phyloP scores from a whole-genome alignment of 148 eudicot genomes.

The Pharnaceum exiguum region DNA sequence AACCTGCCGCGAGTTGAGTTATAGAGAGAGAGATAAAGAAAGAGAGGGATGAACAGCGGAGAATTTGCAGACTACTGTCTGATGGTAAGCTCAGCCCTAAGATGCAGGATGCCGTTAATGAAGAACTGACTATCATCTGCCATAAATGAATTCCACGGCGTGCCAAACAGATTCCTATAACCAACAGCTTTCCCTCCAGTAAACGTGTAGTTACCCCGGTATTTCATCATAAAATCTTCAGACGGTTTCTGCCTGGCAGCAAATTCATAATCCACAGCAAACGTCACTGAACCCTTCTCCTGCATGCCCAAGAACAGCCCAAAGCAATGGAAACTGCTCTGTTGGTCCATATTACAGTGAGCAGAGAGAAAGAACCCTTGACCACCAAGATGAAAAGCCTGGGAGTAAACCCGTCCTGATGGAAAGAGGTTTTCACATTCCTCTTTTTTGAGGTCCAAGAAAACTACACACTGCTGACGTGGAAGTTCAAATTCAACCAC shows the following conservation, averaged over 20 bases:
- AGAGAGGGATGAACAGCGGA: too few species aligned
- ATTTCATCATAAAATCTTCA: slow-evolving; percentile 43
- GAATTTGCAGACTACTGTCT: slow-evolving; percentile 20
- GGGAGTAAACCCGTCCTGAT: slow-evolving; percentile 57
- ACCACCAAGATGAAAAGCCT: slow-evolving; percentile 63
- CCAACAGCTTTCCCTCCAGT: slow-evolving; percentile 76
- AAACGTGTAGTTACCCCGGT: slow-evolving; percentile 52
- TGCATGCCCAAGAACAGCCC: slow-evolving; percentile 83
- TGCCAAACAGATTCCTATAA: slow-evolving; percentile 52
- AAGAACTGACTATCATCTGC: slow-evolving; percentile 59
- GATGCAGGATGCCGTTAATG: slow-evolving; percentile 53
- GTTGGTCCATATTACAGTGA: slow-evolving; percentile 74
- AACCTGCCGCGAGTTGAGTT: too few species aligned
- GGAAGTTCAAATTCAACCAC: slow-evolving; percentile 50
- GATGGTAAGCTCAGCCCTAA: slow-evolving; percentile 61
- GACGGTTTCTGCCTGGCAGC: slow-evolving; percentile 43
- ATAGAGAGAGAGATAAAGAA: too few species aligned
- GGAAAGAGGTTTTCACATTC: slow-evolving; percentile 50
- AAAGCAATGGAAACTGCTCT: slow-evolving; percentile 54
- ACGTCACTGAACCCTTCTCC: slow-evolving; percentile 54
- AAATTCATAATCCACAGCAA: slow-evolving; percentile 60
- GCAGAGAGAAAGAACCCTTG: slow-evolving; percentile 72
- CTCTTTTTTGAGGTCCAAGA: slow-evolving; percentile 57
- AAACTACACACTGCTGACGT: slow-evolving; percentile 58
- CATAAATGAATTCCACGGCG: slow-evolving; percentile 57